Percentiles rank a stretch among this genome's conserved stretches.
Conservation (phyloP, 768 basidiomycete species). For the Austroboletus eburneus region DNA sequence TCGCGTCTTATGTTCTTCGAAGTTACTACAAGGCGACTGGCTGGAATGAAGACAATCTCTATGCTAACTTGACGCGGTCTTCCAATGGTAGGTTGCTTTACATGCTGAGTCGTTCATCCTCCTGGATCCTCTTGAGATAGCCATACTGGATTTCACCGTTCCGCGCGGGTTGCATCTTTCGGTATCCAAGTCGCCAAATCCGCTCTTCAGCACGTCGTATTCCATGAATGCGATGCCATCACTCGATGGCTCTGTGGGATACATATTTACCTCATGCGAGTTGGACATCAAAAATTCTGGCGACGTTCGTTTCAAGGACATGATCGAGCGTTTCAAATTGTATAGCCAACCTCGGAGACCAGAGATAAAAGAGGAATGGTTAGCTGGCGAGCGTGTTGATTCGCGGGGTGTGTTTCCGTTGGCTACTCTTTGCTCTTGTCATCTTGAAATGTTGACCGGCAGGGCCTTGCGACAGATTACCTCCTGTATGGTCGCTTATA, state of each 20-base stretch:
- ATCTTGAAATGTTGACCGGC: conserved; percentile 20
- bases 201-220: conserved; percentile 85
- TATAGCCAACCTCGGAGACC: conserved; percentile 80
- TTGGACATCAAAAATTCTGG: conserved; percentile 67
- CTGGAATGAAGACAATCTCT: conserved; percentile 97
- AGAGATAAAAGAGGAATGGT: conserved; percentile 74
- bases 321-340: conserved; percentile 84
- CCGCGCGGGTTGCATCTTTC: conserved; percentile 77
- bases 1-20: conserved; percentile 82
- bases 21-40: conserved; percentile 90
- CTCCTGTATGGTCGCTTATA: conserved; percentile 90
- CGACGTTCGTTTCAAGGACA: conserved; percentile 78
- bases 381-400: conserved; percentile 75
- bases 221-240: conserved; percentile 92
- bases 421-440: neutral
- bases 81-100: conserved; percentile 62
- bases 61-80: conserved; percentile 83
- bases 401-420: conserved; percentile 54
- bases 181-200: conserved; percentile 85
- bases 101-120: neutral
- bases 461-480: conserved; percentile 58
- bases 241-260: conserved; percentile 87
- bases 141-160: conserved; percentile 87
- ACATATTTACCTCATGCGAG: conserved; percentile 88
- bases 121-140: conserved; percentile 36